Evolutionary conservation across 2,329 filamentous ascomycete genomes (phyloP), one percentile per base, ranked within the genome.

Genomic region (Aspergillus neotritici): DNA sequence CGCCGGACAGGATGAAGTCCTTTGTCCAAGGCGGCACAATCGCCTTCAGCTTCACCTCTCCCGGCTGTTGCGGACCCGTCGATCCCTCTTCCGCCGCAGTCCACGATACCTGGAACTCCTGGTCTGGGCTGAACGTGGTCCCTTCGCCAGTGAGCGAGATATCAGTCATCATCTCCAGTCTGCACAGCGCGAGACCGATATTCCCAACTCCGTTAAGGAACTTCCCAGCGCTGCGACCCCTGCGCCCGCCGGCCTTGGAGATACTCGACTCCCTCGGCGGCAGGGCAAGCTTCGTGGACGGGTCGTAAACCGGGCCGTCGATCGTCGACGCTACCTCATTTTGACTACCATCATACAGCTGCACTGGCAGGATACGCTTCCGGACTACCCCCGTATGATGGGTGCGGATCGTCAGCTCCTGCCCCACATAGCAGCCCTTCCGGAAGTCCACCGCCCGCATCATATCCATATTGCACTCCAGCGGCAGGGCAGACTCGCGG

Each of bases 371-470:
- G 38, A 97, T 80, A 38, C 93, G 78, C 74, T 96, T 95, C 48
- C 93, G 78, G 32, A 98, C 87, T 12, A 98, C 87, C 15, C 93
- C 93, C 10, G 86, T 90, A 67, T 98, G 93, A 63, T 90, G 85
- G 1, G 93, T 98, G 33, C 93, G 84, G 52, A 97, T 95, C 1
- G 93, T 97, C 51, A 98, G 77, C 66, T 98, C 93, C 68, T 98
- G 93, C 0, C 93, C 93, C 6, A 97, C 81, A 66, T 98, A 98
- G 69, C 93, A 98, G 6, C 93, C 93, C 71, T 98, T 98, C 61
- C 82, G 82, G 71, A 93, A 98, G 67, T 96, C 87, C 53, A 98
- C 84, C 17, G 82, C 93, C 37, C 79, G 78, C 76, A 87, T 87
- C 47, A 87, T 70, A 66, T 98, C 93, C 63, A 97, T 77, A 64